Conservation (phyloP, 345 rosid genomes). For the Crucihimalaya himalaica region DNA sequence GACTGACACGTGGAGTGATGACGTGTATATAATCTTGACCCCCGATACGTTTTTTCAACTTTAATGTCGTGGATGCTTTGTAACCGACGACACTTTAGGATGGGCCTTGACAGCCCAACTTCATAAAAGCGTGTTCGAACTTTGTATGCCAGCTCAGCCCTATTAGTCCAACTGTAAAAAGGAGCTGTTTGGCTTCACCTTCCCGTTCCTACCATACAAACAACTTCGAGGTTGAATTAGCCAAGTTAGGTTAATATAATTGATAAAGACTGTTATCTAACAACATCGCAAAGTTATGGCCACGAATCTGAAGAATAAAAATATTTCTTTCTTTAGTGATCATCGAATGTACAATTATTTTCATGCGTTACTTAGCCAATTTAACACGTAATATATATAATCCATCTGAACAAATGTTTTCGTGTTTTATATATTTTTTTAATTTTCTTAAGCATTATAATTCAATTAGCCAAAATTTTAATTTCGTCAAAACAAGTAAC, state of each 20-base stretch:
- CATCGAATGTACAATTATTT: neutral
- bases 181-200: constrained; percentile 23
- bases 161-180: constrained; percentile 32
- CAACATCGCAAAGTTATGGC: neutral
- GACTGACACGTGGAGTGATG: constrained; percentile 23
- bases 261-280: constrained; percentile 6
- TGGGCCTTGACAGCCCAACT: constrained; percentile 38
- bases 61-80: constrained; percentile 32
- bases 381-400: neutral
- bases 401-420: too few species aligned
- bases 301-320: too few species aligned
- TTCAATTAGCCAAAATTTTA: neutral
- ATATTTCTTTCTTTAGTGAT: too few species aligned
- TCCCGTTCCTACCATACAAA: constrained; percentile 12
- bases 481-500: neutral
- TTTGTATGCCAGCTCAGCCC: constrained; percentile 25
- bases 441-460: neutral
- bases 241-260: neutral
- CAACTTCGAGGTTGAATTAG: constrained; percentile 7
- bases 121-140: neutral
- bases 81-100: constrained; percentile 14
- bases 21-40: constrained; percentile 18
- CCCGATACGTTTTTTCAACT: neutral
- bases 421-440: neutral
- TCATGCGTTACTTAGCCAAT: neutral